Base-by-base conservation (phyloP, 306 rosid species). In the Fagus crenata region DNA sequence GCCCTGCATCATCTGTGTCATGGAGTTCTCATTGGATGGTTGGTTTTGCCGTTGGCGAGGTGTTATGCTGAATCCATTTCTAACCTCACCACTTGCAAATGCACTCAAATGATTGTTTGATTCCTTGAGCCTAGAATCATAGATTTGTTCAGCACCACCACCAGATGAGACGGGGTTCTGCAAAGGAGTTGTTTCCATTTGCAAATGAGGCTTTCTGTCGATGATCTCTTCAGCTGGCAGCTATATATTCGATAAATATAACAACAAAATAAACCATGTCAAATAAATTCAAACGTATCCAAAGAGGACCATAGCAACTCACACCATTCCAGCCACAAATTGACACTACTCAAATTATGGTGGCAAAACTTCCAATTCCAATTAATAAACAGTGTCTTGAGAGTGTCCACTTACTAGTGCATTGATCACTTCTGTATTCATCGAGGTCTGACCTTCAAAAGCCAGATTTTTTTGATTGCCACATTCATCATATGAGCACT, bases 391-490 rank as follows among this genome's bases (percentile, higher is more conserved):
- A 36, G 78, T 2, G 33, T 17, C 59, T 69, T 60, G 74, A 75
- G 73, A 80, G 69, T 37, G 78, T 81, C 67, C 75, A 87, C 92
- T 82, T 83, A 93, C 98, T 67, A 17, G 67, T 69, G 64, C 81
- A 72, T 84, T 83, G 75, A 81, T 56, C 73, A 65, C 70, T 33
- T 60, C 28, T 22, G 28, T 22, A 22, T 22, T 22, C 28, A 22
- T 49, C 39, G 39, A 72, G 46, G 53, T 18, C 78, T 55, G 77
- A 54, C 28, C 13, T 40, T 51, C 75, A 22, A 31, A 7, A 31
- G 37, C 32, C 18, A 54, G 65, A 76, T 60, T 78, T 37, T 49
- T 53, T 72, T 80, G 84, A 77, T 46, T 7, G 58, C 28, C 68
- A 49, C 75, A 39, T 28, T 75, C 91, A 54, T 74, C 87, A 53